Base-by-base conservation (phyloP, 352 stramenopile genomes). In the Thraustochytrium aureum region DNA sequence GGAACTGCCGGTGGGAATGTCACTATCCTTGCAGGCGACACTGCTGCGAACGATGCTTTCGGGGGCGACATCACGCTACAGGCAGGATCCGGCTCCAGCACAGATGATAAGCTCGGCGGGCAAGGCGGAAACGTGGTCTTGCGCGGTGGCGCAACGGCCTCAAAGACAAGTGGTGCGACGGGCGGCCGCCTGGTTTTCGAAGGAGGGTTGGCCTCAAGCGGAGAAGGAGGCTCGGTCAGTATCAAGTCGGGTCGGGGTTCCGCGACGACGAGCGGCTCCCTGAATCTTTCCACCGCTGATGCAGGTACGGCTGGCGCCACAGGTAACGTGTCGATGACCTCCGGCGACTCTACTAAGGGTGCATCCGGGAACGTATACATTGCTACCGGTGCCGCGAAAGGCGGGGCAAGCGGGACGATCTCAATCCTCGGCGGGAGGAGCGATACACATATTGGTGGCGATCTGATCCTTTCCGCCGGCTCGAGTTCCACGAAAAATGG, bases 81-180 rank as follows among this genome's bases (percentile, higher is more conserved):
- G 17, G 93, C 90, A 62, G 94, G 93, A 0, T 89, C 90, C 76
- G 87, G 88, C 1, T 90, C 90, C 32, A 90, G 85, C 62, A 88
- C 89, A 45, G 89, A 97, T 83, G 86, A 88, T 7, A 90, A 84
- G 35, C 92, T 96, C 82, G 93, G 93, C 67, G 93, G 93, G 61
- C 90, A 96, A 75, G 93, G 93, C 20, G 92, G 93, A 35, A 86
- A 88, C 64, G 83, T 97, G 38, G 83, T 87, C 33, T 86, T 98
- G 37, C 83, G 82, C n/a, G 92, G 92, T 60, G 93, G 93, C 32
- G 87, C 92, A 84, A 91, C 89, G 38, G 89, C 91, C 82, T 92
- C 93, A 43, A 89, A 89, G 74, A 92, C 91, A 52, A 83, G 85
- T 2, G 87, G 92, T 75, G 91, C 97, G 81, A 94, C 95, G 81